Conservation (phyloP, 306 rosid genomes). For the Casuarina equisetifolia region DNA sequence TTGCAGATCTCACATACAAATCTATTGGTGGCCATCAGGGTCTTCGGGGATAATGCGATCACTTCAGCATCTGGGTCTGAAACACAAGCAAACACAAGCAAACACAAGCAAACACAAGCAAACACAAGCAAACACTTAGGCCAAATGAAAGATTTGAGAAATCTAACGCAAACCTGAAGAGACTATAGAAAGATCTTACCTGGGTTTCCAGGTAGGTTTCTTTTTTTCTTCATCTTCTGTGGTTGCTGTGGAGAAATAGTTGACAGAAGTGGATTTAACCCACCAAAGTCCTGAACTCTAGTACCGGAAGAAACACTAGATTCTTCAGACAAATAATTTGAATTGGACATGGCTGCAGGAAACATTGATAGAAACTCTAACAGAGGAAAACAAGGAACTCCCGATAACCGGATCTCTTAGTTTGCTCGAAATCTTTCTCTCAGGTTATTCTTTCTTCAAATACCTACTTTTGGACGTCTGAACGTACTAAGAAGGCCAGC, state of each 20-base stretch:
- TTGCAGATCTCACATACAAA: constrained; percentile 92
- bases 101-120: constrained; percentile 16
- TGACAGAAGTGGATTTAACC: constrained; percentile 45
- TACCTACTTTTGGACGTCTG: constrained; percentile 29
- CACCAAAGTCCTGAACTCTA: constrained; percentile 54
- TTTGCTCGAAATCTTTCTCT: constrained; percentile 28
- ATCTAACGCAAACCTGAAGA: constrained; percentile 7
- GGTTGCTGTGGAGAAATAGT: constrained; percentile 40
- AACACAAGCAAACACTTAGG: not conserved
- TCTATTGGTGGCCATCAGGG: constrained; percentile 79
- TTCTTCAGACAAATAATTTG: constrained; percentile 72
- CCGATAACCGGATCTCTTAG: constrained; percentile 31
- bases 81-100: not conserved
- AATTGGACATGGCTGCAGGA: constrained; percentile 69
- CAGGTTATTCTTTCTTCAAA: not conserved
- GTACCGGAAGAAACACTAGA: constrained; percentile 57
- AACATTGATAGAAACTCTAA: constrained; percentile 73
- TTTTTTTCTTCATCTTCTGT: constrained; percentile 66
- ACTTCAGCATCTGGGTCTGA: constrained; percentile 95
- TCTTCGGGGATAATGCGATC: constrained; percentile 80
- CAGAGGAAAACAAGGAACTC: constrained; percentile 33
- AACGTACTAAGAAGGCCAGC: constrained; percentile 28
- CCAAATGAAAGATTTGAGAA: not conserved
- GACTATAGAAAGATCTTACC: constrained; percentile 35
- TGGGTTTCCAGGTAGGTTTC: constrained; percentile 91